Base-by-base conservation (phyloP, 2,329 filamentous ascomycete genomes). In the Colletotrichum higginsianum region DNA sequence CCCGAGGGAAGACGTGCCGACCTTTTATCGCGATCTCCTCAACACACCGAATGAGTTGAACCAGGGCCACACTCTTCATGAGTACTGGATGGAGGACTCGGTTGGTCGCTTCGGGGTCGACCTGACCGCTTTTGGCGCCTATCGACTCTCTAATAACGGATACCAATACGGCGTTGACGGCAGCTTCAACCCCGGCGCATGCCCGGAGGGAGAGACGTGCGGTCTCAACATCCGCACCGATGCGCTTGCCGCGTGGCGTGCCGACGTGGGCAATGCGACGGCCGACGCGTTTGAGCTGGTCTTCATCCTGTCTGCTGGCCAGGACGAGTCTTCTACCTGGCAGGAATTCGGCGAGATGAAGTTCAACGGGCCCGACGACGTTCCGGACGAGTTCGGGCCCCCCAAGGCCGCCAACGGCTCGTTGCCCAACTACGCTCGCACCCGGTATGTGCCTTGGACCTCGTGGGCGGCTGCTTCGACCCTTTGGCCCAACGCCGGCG, bases 21-120 rank as follows among this genome's bases (percentile, higher is more conserved):
- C 79, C 2, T 88, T 85, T 74, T 88, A 88, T 75, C 82, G 81
- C 40, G 85, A 88, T 70, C 78, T 88, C 4, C 80, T 88, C 60
- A 89, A 88, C 72, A 84, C 78, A 61, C 86, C 86, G 0, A 82
- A 79, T 49, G 84, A 86, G 4, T 76, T 88, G 40, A 88, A 88
- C 67, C 79, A 79, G n/a, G 82, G 82, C 4, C 86, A 87, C 71
- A 88, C 87, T 2, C 78, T 89, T 2, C 86, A 89, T 70, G 86
- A 88, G 76, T 88, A 89, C 75, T 88, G 87, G 86, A 88, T 88
- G 86, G 86, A 86, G 63, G 86, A 88, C 76, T 87, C 85, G 1
- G 84, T 82, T 15, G 86, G 87, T 3, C 82, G 84, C 21, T 88
- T 84, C 69, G 87, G 87, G 16, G 86, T 88, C 11, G 84, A 88